Evolutionary conservation across 306 rosid species (phyloP), one percentile per base, ranked within the genome.

Genomic region (Senna tora): DNA sequence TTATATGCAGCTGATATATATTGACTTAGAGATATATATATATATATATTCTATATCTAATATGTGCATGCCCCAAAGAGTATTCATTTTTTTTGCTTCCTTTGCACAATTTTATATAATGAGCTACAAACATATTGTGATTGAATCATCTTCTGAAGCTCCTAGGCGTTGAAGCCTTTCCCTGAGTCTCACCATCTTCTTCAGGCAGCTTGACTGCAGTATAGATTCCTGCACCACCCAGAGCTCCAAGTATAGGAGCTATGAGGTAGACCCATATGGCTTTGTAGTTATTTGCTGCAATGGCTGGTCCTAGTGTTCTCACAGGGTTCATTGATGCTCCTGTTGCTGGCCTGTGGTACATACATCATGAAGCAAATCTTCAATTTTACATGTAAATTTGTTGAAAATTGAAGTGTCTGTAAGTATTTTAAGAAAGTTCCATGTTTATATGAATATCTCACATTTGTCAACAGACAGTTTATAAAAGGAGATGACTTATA

Each of bases 321-420:
- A 84, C 96, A 2, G 97, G 97, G 81, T 93, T 93, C 98, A 88
- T 93, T 56, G 97, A 93, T 20, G 70, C 97, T 68, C 97, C 97
- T n/a, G 92, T 74, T 68, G 75, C 74, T 76, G 86, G 85, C 80
- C 97, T 93, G 76, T 71, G 73, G n/a, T 28, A 64, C 46, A 58
- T 21, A 64, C 45, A 58, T 38, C 16, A 4, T 28, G 72, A n/a
- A 38, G 65, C 36, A 64, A n/a, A 51, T 16, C 5, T 21, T 52
- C 51, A 33, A 34, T 19, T 28, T 51, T 51, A n/a, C 30, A 38
- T 4, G 25, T 20, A 16, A 4, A 2, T 46, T 28, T 67, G 72
- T 67, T 49, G 46, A 25, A 49, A 51, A 11, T 25, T 19, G 15
- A 25, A 25, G 16, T 25, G 38, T 28, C 38, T 22, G 0, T 28